phyloP scores from a whole-genome alignment of 163 green algal genomes.

The Chloroidium sp. region DNA sequence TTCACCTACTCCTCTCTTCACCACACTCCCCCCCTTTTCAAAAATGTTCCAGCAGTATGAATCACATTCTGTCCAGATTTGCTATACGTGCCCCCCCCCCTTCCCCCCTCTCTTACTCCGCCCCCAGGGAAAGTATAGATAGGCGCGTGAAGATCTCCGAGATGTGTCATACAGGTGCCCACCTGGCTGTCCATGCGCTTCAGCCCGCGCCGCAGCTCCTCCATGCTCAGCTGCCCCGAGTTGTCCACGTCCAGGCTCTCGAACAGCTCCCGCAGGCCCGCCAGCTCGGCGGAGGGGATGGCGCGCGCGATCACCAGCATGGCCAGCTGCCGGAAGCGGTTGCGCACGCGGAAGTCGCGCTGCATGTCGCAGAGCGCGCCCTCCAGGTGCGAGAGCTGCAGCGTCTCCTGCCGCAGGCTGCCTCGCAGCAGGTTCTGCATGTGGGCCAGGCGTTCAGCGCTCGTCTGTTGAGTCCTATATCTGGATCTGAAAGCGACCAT shows the following conservation, averaged over 20 bases:
- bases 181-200: neutral
- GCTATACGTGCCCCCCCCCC: too few species aligned
- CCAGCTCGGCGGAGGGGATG: conserved; percentile 26
- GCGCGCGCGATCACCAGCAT: conserved; percentile 1
- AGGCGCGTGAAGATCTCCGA: too few species aligned
- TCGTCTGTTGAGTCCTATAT: too few species aligned
- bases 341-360: neutral
- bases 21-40: too few species aligned
- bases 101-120: too few species aligned
- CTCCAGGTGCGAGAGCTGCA: neutral
- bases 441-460: too few species aligned
- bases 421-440: neutral
- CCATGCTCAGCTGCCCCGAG: neutral
- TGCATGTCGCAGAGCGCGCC: neutral
- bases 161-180: neutral
- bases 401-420: neutral
- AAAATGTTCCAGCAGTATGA: too few species aligned
- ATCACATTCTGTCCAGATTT: too few species aligned
- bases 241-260: neutral
- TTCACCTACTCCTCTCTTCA: too few species aligned
- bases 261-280: conserved; percentile 4
- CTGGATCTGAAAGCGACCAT: too few species aligned
- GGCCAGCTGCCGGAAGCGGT: neutral
- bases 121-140: too few species aligned
- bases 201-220: neutral